Percentiles rank a stretch among this genome's conserved stretches.
Evolutionary conservation across 805 yeast genomes (phyloP).

Genomic region (Kuraishia capsulata): DNA sequence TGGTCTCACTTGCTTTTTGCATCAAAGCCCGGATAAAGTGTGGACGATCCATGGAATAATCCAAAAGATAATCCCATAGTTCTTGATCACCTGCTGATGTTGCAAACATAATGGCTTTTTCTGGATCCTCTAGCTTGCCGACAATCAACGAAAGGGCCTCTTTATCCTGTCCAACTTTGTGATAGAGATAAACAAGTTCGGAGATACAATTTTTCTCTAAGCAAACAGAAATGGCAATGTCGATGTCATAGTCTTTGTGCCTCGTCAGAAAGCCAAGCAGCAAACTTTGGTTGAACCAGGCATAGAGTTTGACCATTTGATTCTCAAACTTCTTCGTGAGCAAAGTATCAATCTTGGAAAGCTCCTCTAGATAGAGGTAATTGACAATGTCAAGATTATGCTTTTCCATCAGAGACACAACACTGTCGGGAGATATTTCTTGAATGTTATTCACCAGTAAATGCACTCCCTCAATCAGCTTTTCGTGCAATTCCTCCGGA

Average conservation of each 20-base stretch:
- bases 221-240: slow-evolving; percentile 60
- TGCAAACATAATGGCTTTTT: slow-evolving; percentile 74
- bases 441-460: slow-evolving; percentile 57
- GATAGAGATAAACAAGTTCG: slow-evolving; percentile 76
- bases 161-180: slow-evolving; percentile 71
- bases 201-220: slow-evolving; percentile 41
- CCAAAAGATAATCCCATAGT: slow-evolving; percentile 72
- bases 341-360: slow-evolving; percentile 48
- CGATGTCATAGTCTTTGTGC: slow-evolving; percentile 58
- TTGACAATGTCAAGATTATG: slow-evolving; percentile 38
- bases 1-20: slow-evolving; percentile 53
- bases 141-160: slow-evolving; percentile 73
- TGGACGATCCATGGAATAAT: slow-evolving; percentile 63
- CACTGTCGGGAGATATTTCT: slow-evolving; percentile 45
- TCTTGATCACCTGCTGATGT: slow-evolving; percentile 57
- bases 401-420: slow-evolving; percentile 38
- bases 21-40: slow-evolving; percentile 69
- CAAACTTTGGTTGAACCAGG: slow-evolving; percentile 45
- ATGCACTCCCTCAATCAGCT: slow-evolving; percentile 34
- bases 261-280: slow-evolving; percentile 55
- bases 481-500: slow-evolving; percentile 27
- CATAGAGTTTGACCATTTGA: slow-evolving; percentile 54
- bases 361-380: slow-evolving; percentile 55
- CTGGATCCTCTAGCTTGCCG: slow-evolving; percentile 69
- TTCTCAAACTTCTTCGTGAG: slow-evolving; percentile 53